A percentile compares a stretch with the other conserved stretches of the same genome.
These are phyloP conservation scores for Dalechampia spathulata DNA, from an alignment of 441 rosid species.

Conservation along the genomic window DNA sequence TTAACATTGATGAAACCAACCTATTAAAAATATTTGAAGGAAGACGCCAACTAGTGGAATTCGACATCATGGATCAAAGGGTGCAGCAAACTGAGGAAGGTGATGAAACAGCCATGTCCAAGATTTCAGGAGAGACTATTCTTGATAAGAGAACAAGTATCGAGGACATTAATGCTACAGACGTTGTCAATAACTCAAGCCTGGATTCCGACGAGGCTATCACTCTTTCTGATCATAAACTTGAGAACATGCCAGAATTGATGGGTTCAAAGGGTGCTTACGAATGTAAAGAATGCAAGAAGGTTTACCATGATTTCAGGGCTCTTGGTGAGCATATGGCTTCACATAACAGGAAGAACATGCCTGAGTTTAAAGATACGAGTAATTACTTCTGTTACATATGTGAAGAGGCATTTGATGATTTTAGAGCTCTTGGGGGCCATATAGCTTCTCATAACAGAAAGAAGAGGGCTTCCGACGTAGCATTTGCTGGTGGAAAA, in stretches of 20 bases:
- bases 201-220: too few species aligned
- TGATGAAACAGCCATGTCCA: too few species aligned
- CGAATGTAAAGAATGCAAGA: neutral
- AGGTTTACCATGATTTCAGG: neutral
- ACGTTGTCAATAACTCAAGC: too few species aligned
- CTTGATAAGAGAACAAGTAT: too few species aligned
- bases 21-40: neutral
- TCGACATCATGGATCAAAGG: too few species aligned
- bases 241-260: neutral
- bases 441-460: constrained; percentile 4
- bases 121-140: too few species aligned
- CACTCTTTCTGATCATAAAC: neutral
- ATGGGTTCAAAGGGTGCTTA: neutral
- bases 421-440: constrained; percentile 3
- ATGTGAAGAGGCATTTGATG: neutral
- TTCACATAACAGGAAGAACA: neutral
- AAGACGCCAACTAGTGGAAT: too few species aligned
- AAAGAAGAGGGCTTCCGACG: neutral
- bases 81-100: too few species aligned
- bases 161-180: too few species aligned
- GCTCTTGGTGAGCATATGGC: constrained; percentile 7
- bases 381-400: neutral
- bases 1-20: neutral
- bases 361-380: neutral
- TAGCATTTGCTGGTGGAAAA: neutral